These are phyloP conservation scores for Mesembryanthemum crystallinum DNA, from an alignment of 148 eudicot species.

Conservation along the genomic window DNA sequence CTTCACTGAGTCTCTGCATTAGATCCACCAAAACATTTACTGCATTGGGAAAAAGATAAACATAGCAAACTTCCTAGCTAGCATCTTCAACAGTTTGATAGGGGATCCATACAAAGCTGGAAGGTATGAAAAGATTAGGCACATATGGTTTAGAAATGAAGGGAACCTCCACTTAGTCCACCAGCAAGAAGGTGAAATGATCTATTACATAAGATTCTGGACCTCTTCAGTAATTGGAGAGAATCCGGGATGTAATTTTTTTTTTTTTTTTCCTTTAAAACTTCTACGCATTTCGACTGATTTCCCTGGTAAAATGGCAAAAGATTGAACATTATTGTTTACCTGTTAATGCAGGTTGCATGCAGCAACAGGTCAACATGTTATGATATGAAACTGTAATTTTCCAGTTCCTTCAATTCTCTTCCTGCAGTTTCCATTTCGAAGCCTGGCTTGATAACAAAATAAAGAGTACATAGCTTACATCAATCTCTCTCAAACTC, in stretches of 20 bases:
- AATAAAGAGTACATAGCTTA: too few relatives aligned
- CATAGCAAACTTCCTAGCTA: constrained; percentile 19
- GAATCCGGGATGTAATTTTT: too few relatives aligned
- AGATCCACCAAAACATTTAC: constrained; percentile 7
- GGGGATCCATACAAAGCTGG: constrained; percentile 15
- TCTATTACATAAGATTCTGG: too few relatives aligned
- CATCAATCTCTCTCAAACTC: background rate
- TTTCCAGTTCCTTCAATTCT: background rate
- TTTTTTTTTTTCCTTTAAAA: too few relatives aligned
- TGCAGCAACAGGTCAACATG: constrained; percentile 85
- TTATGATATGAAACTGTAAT: constrained; percentile 31
- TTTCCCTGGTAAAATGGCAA: background rate
- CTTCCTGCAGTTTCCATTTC: background rate
- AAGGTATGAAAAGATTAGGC: constrained; percentile 10
- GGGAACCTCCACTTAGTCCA: background rate
- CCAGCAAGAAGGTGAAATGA: constrained; percentile 13
- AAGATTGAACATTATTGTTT: background rate
- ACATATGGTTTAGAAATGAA: background rate
- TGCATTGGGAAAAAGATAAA: constrained; percentile 19
- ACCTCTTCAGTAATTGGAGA: too few relatives aligned
- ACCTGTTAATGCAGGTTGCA: constrained; percentile 1
- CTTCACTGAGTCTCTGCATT: constrained; percentile 15
- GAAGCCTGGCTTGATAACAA: too few relatives aligned
- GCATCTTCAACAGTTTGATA: constrained; percentile 10
- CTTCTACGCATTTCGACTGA: background rate